Evolutionary conservation across 23 red algal species (phyloP).

Genomic region (Gracilaria vermiculophylla): DNA sequence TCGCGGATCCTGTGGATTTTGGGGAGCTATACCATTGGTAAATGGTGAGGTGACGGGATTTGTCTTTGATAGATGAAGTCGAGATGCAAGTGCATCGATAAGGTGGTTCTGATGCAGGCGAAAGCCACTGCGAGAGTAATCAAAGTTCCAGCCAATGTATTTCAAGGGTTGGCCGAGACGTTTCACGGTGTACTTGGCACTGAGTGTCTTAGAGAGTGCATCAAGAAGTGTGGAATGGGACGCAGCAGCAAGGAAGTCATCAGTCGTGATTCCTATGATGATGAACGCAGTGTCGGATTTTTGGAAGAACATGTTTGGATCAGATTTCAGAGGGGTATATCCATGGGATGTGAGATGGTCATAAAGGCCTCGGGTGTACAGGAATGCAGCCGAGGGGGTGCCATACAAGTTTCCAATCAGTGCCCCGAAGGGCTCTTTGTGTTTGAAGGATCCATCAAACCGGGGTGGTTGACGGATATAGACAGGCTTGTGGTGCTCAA

Average conservation of each 20-base stretch:
- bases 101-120: background rate
- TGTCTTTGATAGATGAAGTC: too few relatives aligned
- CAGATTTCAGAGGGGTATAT: background rate
- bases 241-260: conserved; percentile 18
- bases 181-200: background rate
- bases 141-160: conserved; percentile 29
- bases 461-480: background rate
- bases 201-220: background rate
- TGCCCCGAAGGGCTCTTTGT: background rate
- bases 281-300: background rate
- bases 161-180: background rate
- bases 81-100: too few relatives aligned
- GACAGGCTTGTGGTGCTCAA: background rate
- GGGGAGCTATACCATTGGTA: too few relatives aligned
- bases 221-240: background rate
- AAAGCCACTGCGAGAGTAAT: background rate
- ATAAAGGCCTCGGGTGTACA: background rate
- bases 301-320: background rate
- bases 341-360: background rate
- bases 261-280: background rate
- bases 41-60: too few relatives aligned
- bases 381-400: background rate
- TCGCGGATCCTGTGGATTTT: too few relatives aligned
- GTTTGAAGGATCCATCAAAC: conserved; percentile 11
- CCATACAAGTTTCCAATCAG: conserved; percentile 26